A percentile compares a stretch with the other conserved stretches of the same genome.
Evolutionary conservation across 139 green algal genomes (phyloP).

Genomic region (Pleodorina starrii): DNA sequence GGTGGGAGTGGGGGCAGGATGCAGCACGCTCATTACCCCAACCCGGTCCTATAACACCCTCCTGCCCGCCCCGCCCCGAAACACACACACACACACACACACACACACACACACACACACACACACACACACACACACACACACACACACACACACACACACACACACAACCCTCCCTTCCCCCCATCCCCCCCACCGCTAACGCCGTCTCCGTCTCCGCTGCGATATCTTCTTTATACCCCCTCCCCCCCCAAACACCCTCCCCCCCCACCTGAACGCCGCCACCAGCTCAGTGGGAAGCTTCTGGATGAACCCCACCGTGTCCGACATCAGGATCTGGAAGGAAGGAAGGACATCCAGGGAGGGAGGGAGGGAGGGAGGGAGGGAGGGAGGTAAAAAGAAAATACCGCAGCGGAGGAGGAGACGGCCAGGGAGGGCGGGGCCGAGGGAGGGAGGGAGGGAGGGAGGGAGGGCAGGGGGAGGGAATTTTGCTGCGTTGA

Average conservation of each 20-base stretch:
- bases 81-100: not conserved
- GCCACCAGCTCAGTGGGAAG: conserved; percentile 96
- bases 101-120: not conserved
- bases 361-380: not conserved
- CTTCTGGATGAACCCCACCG: conserved; percentile 98
- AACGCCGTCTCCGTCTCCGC: too few species aligned
- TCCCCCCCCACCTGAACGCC: conserved; percentile 76
- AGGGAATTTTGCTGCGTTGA: not conserved
- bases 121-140: not conserved
- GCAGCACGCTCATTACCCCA: not conserved
- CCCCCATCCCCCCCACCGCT: not conserved
- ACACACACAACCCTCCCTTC: not conserved
- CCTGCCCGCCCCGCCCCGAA: too few species aligned
- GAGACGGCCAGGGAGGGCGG: not conserved
- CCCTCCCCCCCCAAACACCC: too few species aligned
- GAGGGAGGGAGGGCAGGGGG: not conserved
- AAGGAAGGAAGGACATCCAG: not conserved
- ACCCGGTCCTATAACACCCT: too few species aligned
- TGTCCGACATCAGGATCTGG: conserved; percentile 92
- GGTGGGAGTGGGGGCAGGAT: not conserved
- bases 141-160: not conserved
- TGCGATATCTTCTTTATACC: too few species aligned
- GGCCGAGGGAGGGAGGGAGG: not conserved
- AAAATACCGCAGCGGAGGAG: not conserved
- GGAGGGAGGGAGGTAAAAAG: too few species aligned